phyloP scores from a whole-genome alignment of 169 alveolate species.

The Plasmodium vivax region DNA sequence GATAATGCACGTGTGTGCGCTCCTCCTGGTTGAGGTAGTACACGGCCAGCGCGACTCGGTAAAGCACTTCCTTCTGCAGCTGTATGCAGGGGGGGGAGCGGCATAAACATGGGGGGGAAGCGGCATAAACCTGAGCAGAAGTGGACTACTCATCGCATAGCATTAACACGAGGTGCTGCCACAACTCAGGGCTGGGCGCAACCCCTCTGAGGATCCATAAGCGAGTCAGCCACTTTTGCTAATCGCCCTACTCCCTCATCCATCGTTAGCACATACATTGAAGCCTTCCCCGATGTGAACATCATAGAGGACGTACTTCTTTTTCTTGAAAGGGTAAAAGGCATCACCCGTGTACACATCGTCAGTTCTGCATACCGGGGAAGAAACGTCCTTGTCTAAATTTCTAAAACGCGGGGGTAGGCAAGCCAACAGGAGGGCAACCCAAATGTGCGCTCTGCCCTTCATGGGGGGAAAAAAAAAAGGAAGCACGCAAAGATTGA shows the following conservation, averaged over 20 bases:
- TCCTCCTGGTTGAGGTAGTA: slow-evolving; percentile 26
- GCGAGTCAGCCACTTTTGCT: not conserved
- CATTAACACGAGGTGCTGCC: not conserved
- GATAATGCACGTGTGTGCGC: slow-evolving; percentile 20
- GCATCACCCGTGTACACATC: slow-evolving; percentile 51
- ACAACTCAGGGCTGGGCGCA: not conserved
- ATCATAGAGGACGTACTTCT: slow-evolving; percentile 72
- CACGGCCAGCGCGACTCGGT: slow-evolving; percentile 54
- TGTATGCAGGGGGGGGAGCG: not conserved
- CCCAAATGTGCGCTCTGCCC: not conserved
- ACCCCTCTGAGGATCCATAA: not conserved
- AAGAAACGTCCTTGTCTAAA: not conserved
- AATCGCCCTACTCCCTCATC: not conserved
- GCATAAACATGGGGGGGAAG: not conserved
- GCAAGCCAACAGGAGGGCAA: not conserved
- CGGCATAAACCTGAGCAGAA: not conserved
- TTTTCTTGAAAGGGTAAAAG: slow-evolving; percentile 38
- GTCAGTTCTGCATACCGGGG: slow-evolving; percentile 22
- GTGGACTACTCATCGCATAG: not conserved
- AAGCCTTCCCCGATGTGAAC: slow-evolving; percentile 81
- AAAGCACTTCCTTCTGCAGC: slow-evolving; percentile 77
- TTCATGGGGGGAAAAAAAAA: not conserved
- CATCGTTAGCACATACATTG: slow-evolving; percentile 28
- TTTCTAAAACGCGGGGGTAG: not conserved
- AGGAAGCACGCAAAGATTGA: not conserved